Evolutionary conservation across 805 yeast genomes (phyloP), one percentile per base, ranked within the genome.

Genomic region (Yamadazyma kitorensis): DNA sequence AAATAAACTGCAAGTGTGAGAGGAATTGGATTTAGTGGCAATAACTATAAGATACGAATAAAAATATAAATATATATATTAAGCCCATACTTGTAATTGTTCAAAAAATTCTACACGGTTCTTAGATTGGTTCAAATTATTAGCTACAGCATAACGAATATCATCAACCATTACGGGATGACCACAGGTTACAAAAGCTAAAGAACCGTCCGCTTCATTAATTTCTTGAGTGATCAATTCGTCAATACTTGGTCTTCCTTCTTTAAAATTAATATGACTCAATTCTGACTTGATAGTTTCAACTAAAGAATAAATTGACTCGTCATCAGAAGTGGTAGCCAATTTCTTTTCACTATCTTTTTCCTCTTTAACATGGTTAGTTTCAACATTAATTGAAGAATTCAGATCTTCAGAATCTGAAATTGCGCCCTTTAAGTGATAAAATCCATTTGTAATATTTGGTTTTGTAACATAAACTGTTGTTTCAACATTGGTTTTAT

Each of bases 41-140:
- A n/a, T 19, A 7, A 19, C 22, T 19, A 19, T 19, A 19, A n/a
- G n/a, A n/a, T n/a, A 19, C 7, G 22, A 7, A 19, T 19, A 19
- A 19, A 19, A 19, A 19, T 19, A 19, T 19, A 19, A 19, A 19
- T 7, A 19, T 19, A 19, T 19, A 19, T 7, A 19, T 24, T 39
- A 64, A 2, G 67, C 64, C 94, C 95, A 85, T 9, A 72, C 67
- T 58, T 82, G 87, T 30, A 82, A 70, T 51, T 84, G 91, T 52
- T 86, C 95, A 51, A 69, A 80, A 48, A 78, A 79, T 41, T 82
- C 89, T 12, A 83, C 71, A 26, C 85, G 68, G 31, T 70, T 59
- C n/a, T 68, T 54, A 14, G 54, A 39, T 24, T 29, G 26, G 17
- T 37, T 18, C 37, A 78, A 52, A 36, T 70, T 52, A 29, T 61